These are phyloP conservation scores for Phytophthora hibernalis DNA, from an alignment of 352 stramenopile genomes.

Conservation along the genomic window DNA sequence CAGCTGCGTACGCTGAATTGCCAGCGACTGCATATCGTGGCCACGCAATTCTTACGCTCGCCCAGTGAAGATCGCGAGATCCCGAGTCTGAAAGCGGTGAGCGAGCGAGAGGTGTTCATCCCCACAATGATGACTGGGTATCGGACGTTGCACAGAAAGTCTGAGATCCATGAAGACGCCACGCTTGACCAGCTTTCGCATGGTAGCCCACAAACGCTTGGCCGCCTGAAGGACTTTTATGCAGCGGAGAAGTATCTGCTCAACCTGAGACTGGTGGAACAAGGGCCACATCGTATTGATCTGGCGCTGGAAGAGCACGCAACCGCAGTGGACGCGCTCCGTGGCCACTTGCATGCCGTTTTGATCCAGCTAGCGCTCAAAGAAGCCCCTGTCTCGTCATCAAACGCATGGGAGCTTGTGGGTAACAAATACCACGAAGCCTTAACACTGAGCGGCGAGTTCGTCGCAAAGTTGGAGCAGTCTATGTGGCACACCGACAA, in stretches of 20 bases:
- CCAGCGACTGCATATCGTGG: slow-evolving; percentile 66
- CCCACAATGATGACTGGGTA: slow-evolving; percentile 60
- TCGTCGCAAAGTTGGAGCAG: slow-evolving; percentile 44
- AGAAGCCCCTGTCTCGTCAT: slow-evolving; percentile 7
- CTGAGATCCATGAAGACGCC: slow-evolving; percentile 56
- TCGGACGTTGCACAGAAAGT: slow-evolving; percentile 53
- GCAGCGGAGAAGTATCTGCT: slow-evolving; percentile 61
- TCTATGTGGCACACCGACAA: slow-evolving; percentile 71
- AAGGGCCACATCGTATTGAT: slow-evolving; percentile 45
- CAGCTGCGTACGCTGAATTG: slow-evolving; percentile 75
- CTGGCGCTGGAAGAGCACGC: slow-evolving; percentile 58
- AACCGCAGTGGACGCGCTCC: slow-evolving; percentile 47
- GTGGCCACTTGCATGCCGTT: slow-evolving; percentile 63
- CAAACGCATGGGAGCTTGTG: slow-evolving; percentile 33
- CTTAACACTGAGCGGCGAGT: slow-evolving; percentile 37
- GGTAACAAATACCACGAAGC: slow-evolving; percentile 42
- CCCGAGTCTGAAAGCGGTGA: slow-evolving; percentile 40
- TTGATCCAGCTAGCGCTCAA: slow-evolving; percentile 58
- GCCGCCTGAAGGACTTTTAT: slow-evolving; percentile 55
- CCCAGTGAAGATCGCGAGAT: slow-evolving; percentile 14
- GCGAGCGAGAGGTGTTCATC: slow-evolving; percentile 65
- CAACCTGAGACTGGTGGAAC: slow-evolving; percentile 41
- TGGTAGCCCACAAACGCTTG: slow-evolving; percentile 44
- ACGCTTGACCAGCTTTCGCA: slow-evolving; percentile 54
- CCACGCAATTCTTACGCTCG: slow-evolving; percentile 50